Conservation (phyloP, 192 early-diverging fungal species). For the Glomus cerebriforme region DNA sequence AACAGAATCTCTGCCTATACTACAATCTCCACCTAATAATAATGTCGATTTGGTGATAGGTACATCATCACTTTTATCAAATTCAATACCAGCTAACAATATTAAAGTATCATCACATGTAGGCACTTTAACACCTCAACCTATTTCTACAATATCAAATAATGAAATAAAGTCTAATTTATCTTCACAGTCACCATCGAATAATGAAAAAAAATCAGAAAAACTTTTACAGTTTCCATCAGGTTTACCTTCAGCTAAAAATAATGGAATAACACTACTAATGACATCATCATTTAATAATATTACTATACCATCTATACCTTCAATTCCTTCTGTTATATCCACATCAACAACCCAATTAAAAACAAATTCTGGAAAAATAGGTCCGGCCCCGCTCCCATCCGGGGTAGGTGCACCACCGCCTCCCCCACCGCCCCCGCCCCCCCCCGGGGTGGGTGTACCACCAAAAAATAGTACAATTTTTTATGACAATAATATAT, state of each 20-base stretch:
- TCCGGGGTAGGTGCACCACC: neutral
- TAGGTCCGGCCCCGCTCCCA: slow-evolving; percentile 12
- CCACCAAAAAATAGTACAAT: too few species aligned
- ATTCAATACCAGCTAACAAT: neutral
- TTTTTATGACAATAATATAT: neutral
- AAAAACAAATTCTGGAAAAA: slow-evolving; percentile 20
- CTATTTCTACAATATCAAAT: neutral
- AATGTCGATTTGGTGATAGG: neutral
- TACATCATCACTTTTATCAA: neutral
- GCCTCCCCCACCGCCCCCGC: slow-evolving; percentile 26
- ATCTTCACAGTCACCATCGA: neutral
- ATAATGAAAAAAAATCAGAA: neutral
- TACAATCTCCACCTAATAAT: neutral
- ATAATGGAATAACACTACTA: neutral
- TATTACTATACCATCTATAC: slow-evolving; percentile 21
- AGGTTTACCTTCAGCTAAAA: neutral
- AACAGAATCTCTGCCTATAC: neutral
- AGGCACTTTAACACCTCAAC: too few species aligned
- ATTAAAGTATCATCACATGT: neutral
- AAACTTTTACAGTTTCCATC: neutral
- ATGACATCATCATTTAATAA: neutral
- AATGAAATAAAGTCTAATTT: neutral
- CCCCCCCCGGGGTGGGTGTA: neutral
- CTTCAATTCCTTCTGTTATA: slow-evolving; percentile 14
- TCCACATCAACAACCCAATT: slow-evolving; percentile 20